A percentile compares a stretch with the other conserved stretches of the same genome.
These are phyloP conservation scores for Williopsis jadinii DNA, from an alignment of 1,139 yeast genomes.

Conservation along the genomic window DNA sequence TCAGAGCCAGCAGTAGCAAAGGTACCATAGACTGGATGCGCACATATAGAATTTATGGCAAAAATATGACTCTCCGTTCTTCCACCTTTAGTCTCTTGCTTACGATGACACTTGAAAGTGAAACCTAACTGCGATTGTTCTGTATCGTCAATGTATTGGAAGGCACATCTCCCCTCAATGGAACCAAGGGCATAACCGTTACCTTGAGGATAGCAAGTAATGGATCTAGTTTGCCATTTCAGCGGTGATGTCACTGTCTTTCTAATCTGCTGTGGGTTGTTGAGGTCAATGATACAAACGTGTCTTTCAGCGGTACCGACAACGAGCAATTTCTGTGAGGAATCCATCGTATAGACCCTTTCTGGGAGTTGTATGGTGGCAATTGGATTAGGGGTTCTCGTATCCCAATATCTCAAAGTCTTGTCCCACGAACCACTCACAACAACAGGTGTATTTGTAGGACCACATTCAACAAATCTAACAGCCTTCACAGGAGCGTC, in stretches of 20 bases:
- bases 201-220: constrained; percentile 82
- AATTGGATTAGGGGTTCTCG: constrained; percentile 80
- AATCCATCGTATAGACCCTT: constrained; percentile 85
- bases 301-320: constrained; percentile 93
- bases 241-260: constrained; percentile 73
- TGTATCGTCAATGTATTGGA: constrained; percentile 82
- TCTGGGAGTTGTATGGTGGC: constrained; percentile 82
- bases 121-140: constrained; percentile 71
- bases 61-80: constrained; percentile 50
- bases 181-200: constrained; percentile 92
- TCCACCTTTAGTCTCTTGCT: constrained; percentile 29
- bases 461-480: constrained; percentile 77
- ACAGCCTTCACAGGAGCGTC: constrained; percentile 74
- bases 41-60: constrained; percentile 71
- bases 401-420: constrained; percentile 90
- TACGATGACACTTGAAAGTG: constrained; percentile 92
- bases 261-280: constrained; percentile 79
- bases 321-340: constrained; percentile 72
- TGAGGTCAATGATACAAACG: constrained; percentile 66
- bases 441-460: constrained; percentile 71
- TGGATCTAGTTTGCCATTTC: constrained; percentile 82
- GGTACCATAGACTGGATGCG: constrained; percentile 89
- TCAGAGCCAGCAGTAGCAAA: constrained; percentile 94
- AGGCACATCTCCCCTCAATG: constrained; percentile 95
- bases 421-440: constrained; percentile 98